phyloP scores from a whole-genome alignment of 2,329 filamentous ascomycete genomes.

The Xylaria sp. region DNA sequence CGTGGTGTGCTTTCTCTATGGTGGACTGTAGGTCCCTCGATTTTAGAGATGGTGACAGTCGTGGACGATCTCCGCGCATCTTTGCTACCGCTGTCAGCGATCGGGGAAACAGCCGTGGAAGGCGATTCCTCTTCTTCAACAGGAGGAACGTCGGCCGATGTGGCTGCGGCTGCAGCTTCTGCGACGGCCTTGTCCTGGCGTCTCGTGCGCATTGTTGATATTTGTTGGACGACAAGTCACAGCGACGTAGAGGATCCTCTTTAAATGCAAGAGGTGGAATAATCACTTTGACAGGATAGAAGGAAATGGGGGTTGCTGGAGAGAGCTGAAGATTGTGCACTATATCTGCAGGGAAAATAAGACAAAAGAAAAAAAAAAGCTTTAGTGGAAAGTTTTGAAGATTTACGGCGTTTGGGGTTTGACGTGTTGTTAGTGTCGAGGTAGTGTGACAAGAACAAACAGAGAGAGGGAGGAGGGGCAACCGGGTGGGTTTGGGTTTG shows the following conservation, averaged over 20 bases:
- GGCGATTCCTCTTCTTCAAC: slow-evolving; percentile 16
- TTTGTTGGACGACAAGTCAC: neutral
- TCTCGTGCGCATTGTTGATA: slow-evolving; percentile 37
- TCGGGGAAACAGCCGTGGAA: slow-evolving; percentile 11
- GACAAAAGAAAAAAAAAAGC: neutral
- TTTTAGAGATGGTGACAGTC: slow-evolving; percentile 43
- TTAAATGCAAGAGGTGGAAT: neutral
- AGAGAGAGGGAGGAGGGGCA: slow-evolving; percentile 29
- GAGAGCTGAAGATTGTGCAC: neutral
- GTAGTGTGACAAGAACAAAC: slow-evolving; percentile 17
- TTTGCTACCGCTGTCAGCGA: slow-evolving; percentile 9
- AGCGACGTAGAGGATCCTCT: neutral
- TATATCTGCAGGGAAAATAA: neutral
- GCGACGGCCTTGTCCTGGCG: slow-evolving; percentile 33
- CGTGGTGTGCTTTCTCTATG: slow-evolving; percentile 23
- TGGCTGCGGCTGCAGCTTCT: slow-evolving; percentile 16
- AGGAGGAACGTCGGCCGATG: neutral
- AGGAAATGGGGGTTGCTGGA: neutral
- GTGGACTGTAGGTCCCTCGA: slow-evolving; percentile 39
- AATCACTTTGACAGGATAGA: neutral
- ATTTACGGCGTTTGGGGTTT: neutral
- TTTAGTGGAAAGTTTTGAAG: neutral
- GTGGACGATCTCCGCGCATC: slow-evolving; percentile 31
- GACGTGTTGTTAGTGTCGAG: slow-evolving; percentile 4
- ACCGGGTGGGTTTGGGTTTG: slow-evolving; percentile 8